Evolutionary conservation across 2,329 filamentous ascomycete genomes (phyloP).

Genomic region (Aureobasidium sp.): DNA sequence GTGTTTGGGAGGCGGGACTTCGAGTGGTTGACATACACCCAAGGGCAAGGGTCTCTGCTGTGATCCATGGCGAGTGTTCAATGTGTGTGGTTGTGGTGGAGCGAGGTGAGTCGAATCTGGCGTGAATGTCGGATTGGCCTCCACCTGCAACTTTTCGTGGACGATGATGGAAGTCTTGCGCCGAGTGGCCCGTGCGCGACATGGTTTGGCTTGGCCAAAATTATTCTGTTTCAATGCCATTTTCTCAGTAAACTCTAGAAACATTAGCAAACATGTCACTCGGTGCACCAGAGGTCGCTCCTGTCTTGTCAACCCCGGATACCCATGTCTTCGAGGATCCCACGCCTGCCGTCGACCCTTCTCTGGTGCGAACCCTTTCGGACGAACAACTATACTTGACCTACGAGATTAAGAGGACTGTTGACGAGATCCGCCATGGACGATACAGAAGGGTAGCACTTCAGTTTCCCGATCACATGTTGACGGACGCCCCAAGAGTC

Average conservation of each 20-base stretch:
- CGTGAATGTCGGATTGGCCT: not conserved
- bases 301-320: conserved; percentile 57
- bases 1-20: no score
- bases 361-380: conserved; percentile 35
- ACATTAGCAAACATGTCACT: conserved; percentile 19
- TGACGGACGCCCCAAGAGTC: conserved; percentile 75
- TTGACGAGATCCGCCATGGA: conserved; percentile 64
- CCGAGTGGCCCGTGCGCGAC: not conserved
- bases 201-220: not conserved
- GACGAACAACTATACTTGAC: conserved; percentile 67
- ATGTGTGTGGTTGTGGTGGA: not conserved
- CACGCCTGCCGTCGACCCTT: conserved; percentile 35
- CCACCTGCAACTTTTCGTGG: not conserved
- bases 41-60: conserved; percentile 92
- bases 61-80: conserved; percentile 61
- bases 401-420: conserved; percentile 81
- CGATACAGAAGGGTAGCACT: conserved; percentile 73
- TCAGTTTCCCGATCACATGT: conserved; percentile 94
- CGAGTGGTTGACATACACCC: conserved; percentile 34
- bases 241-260: not conserved
- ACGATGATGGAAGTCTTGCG: not conserved
- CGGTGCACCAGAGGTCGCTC: conserved; percentile 35
- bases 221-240: not conserved
- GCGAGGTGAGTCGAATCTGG: no score
- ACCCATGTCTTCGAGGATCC: conserved; percentile 53